Base-by-base conservation (phyloP, 495 filamentous ascomycete genomes). In the Endocarpon pusillum region DNA sequence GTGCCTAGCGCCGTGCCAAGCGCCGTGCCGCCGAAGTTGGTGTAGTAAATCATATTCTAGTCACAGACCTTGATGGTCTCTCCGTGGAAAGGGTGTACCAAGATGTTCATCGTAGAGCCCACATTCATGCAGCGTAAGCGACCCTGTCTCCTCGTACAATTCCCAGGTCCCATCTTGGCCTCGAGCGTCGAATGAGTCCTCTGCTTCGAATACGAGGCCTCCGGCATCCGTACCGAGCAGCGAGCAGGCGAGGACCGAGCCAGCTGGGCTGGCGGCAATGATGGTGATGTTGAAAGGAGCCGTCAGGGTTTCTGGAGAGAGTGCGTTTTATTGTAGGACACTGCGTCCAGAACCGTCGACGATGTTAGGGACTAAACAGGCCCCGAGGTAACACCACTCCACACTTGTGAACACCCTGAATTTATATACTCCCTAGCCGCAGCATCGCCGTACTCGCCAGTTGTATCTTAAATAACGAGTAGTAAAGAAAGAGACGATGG, bases 111-210 rank as follows among this genome's bases (percentile, higher is more conserved):
- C 53, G 26, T 49, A 59, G 21, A 76, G 53, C 18, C 61, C 58
- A 18, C 62, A 64, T n/a, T 53, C 50, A 28, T 61, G 49, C 29
- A 76, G 40, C 14, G 68, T 69, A 3, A 48, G 40, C 10, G 67
- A 55, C 9, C 71, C 71, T 15, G 59, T 62, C 1, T 47, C 44
- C 3, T 41, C 42, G 39, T 73, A 68, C 10, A 76, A 49, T 35
- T 75, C 71, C 7, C 75, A 55, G 0, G 57, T 64, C 28, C 69
- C 69, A 20, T 67, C 68, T 47, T 62, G 60, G 18, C 51, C 49
- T 25, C 48, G 53, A 20, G 49, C 52, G 37, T 46, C 48, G 28
- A 54, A 53, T 11, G 58, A 57, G 24, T 43, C 41, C 7, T 63
- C 66, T 20, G 55, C 48, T 33, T 73, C 69, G 42, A 58, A 72